Evolutionary conservation across 75 land plant species (phyloP), one percentile per base, ranked within the genome.

Genomic region (Adiantum capillusveneris): DNA sequence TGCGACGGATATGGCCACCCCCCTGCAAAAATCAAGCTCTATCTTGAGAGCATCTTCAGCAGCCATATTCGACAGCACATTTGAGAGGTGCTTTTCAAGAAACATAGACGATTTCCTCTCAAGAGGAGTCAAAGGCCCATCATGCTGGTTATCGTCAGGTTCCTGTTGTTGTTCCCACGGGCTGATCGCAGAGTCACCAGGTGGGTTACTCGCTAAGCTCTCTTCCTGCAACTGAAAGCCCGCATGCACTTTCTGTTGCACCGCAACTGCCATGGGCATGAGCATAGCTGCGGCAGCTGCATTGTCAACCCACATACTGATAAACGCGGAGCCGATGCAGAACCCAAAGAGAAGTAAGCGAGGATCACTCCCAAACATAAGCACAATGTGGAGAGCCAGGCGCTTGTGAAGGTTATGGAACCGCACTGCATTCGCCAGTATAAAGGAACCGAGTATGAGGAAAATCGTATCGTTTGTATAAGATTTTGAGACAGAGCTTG

Each of bases 251-350:
- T 78, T 46, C 62, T 82, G 73, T 16, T 88, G 62, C 1, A 91
- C 73, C 2, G 90, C 97, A 11, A 80, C 80, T 13, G 93, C 90
- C 64, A 91, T 84, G 20, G 97, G 97, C 66, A 91, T 80, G 90
- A 91, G 89, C 86, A 91, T 82, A 64, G 85, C 67, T 0, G 88
- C 79, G 1, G 86, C 74, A 6, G 97, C 83, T 27, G 78, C 80
- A 77, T 91, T 91, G 78, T 84, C 82, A 82, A 91, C 82, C 88
- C 88, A 91, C 93, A 91, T 87, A 72, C 92, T 87, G 42, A 91
- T 84, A 43, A 91, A 91, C 0, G 80, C 79, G 3, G 97, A 70
- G 25, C 94, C 86, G 22, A 54, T 84, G 67, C 84, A 82, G 56
- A 91, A 81, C 0, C 97, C 97, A 25, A 91, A 75, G 14, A 91